phyloP scores from a whole-genome alignment of 192 early-diverging fungal species.

The Podila verticillata region DNA sequence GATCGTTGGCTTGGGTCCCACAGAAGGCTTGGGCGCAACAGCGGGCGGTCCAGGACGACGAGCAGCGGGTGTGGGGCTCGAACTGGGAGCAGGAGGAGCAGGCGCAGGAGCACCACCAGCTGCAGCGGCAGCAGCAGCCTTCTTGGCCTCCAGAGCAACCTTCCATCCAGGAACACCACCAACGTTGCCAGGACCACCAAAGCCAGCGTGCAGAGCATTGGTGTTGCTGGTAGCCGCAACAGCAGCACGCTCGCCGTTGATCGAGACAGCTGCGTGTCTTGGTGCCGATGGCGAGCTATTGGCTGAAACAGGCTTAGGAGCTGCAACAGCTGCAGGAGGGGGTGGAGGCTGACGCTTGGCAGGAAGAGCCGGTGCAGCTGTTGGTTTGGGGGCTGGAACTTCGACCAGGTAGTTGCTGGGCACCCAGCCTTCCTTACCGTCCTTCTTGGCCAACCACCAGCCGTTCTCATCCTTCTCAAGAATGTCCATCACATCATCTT shows the following conservation, averaged over 20 bases:
- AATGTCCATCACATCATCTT: conserved; percentile 75
- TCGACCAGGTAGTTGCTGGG: conserved; percentile 84
- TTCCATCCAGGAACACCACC: conserved; percentile 65
- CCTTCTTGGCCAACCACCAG: conserved; percentile 67
- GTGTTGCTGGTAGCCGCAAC: conserved; percentile 36
- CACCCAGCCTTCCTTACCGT: conserved; percentile 76
- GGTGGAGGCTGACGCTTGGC: conserved; percentile 52
- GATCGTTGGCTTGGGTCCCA: conserved; percentile 32
- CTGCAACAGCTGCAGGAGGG: conserved; percentile 22
- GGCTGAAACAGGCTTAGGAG: conserved; percentile 6
- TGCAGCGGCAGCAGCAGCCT: conserved; percentile 54
- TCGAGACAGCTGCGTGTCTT: conserved; percentile 27
- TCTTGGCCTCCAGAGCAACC: conserved; percentile 65
- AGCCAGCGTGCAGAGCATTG: conserved; percentile 33
- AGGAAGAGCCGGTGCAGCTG: conserved; percentile 55
- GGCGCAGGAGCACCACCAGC: conserved; percentile 26
- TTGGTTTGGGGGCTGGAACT: conserved; percentile 53
- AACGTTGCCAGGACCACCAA: conserved; percentile 43
- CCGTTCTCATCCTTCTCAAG: conserved; percentile 64
- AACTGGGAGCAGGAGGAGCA: conserved; percentile 18
- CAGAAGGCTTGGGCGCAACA: conserved; percentile 34
- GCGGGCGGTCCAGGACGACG: conserved; percentile 36
- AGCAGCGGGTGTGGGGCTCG: conserved; percentile 42
- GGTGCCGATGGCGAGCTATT: conserved; percentile 10
- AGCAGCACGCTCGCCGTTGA: conserved; percentile 12